Percentiles rank a stretch among this genome's conserved stretches.
Evolutionary conservation across 805 yeast species (phyloP).

Genomic region (Peterozyma toletana): DNA sequence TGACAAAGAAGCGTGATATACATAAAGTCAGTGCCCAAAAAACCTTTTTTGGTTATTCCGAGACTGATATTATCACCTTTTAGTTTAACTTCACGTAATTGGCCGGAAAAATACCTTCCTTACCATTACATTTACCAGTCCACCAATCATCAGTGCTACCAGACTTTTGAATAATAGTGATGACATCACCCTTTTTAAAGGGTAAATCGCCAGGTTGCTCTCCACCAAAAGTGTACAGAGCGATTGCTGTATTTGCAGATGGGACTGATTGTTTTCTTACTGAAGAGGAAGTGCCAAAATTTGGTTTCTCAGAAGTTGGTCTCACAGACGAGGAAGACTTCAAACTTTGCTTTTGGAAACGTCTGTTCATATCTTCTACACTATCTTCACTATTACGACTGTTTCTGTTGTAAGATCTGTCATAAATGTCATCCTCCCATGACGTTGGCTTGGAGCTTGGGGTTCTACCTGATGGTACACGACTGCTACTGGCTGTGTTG

Average conservation of each 20-base stretch:
- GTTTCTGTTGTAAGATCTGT: slow-evolving; percentile 29
- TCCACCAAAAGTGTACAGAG: slow-evolving; percentile 82
- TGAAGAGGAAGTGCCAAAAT: slow-evolving; percentile 29
- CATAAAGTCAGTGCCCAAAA: no score
- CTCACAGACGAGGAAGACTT: slow-evolving; percentile 22
- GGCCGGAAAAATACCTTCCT: slow-evolving; percentile 94
- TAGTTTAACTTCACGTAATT: slow-evolving; percentile 73
- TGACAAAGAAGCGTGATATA: no score
- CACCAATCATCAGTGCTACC: slow-evolving; percentile 97
- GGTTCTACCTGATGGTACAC: neutral
- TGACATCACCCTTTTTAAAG: slow-evolving; percentile 90
- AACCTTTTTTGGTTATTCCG: no score
- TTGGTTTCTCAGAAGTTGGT: slow-evolving; percentile 24
- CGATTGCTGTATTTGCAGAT: slow-evolving; percentile 67
- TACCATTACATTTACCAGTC: slow-evolving; percentile 85
- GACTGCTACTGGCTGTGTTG: slow-evolving; percentile 14
- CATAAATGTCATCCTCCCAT: slow-evolving; percentile 90
- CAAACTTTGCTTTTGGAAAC: slow-evolving; percentile 16
- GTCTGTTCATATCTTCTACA: slow-evolving; percentile 8
- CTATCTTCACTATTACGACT: neutral
- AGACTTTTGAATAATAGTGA: slow-evolving; percentile 77
- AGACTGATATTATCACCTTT: neutral
- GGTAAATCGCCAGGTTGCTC: slow-evolving; percentile 91
- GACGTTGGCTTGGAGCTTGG: slow-evolving; percentile 24
- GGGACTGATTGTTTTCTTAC: slow-evolving; percentile 9